Conservation (phyloP, 2,329 filamentous ascomycete species). For the Aureobasidium namibiae region DNA sequence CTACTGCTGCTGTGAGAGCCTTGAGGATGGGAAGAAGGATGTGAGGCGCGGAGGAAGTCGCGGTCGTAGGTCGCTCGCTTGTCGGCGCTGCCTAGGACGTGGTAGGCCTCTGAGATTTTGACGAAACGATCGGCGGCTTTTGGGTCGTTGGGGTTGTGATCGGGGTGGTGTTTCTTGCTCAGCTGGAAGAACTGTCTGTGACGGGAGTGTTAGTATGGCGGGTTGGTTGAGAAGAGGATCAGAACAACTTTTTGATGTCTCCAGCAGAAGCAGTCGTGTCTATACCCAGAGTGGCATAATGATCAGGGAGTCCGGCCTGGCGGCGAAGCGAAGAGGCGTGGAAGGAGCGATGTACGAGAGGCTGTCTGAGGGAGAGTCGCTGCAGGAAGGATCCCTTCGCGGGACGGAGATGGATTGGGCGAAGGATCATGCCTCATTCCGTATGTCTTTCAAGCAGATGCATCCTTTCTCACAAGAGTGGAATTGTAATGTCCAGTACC, state of each 20-base stretch:
- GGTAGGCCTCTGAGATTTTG: constrained; percentile 76
- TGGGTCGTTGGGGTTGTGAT: constrained; percentile 74
- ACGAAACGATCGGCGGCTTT: constrained; percentile 68
- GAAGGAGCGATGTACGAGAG: constrained; percentile 26
- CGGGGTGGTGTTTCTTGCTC: constrained; percentile 87
- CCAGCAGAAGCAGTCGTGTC: constrained; percentile 56
- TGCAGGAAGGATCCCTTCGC: not conserved
- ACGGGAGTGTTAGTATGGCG: not conserved
- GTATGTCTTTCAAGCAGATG: not conserved
- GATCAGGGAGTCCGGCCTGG: constrained; percentile 43
- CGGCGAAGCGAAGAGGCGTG: constrained; percentile 34
- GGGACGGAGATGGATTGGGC: not conserved
- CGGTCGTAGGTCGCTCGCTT: constrained; percentile 79
- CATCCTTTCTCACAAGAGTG: not conserved
- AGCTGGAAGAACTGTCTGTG: constrained; percentile 68
- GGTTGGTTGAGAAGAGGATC: not conserved
- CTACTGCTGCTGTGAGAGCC: constrained; percentile 42
- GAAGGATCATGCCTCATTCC: constrained; percentile 16
- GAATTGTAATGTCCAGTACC: not conserved
- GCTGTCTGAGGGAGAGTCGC: not conserved
- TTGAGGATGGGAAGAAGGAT: constrained; percentile 34
- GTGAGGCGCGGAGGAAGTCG: constrained; percentile 42
- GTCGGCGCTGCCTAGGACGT: constrained; percentile 60
- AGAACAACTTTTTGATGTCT: constrained; percentile 78
- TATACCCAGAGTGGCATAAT: constrained; percentile 80